These are phyloP conservation scores for Mycena amicta DNA, from an alignment of 768 basidiomycete species.

Conservation along the genomic window DNA sequence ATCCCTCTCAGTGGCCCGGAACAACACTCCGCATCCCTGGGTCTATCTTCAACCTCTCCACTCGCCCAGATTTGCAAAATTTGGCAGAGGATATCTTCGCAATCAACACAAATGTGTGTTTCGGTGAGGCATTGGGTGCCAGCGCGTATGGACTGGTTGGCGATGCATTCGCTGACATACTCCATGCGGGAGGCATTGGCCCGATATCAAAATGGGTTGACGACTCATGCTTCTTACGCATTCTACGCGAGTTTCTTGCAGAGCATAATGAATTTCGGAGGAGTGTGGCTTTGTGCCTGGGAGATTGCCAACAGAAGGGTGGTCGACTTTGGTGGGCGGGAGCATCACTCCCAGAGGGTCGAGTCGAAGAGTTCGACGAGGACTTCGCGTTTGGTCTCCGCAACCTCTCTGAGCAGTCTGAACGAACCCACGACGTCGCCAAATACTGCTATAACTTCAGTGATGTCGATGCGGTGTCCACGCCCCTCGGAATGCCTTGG, in stretches of 20 bases:
- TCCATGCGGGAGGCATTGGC: constrained; percentile 17
- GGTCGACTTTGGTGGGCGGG: constrained; percentile 18
- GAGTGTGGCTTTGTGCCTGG: background rate
- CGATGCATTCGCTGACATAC: constrained; percentile 21
- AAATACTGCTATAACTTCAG: constrained; percentile 20
- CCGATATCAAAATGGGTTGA: constrained; percentile 33
- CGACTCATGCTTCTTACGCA: constrained; percentile 27
- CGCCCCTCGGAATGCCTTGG: constrained; percentile 26
- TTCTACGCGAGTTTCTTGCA: constrained; percentile 3
- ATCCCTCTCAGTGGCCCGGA: constrained; percentile 38
- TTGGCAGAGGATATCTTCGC: constrained; percentile 6
- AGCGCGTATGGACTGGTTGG: constrained; percentile 17
- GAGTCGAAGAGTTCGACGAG: constrained; percentile 19
- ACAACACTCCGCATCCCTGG: constrained; percentile 26
- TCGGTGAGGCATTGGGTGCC: constrained; percentile 10
- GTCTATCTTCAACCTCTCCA: constrained; percentile 3
- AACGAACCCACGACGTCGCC: background rate
- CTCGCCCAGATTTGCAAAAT: constrained; percentile 1
- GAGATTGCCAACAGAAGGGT: constrained; percentile 10
- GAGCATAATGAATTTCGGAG: constrained; percentile 5
- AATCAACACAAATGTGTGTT: constrained; percentile 8
- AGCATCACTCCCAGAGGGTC: background rate
- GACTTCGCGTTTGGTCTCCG: constrained; percentile 18
- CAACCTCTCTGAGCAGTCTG: constrained; percentile 10
- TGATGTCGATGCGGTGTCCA: constrained; percentile 24